Conservation (phyloP, 345 rosid species). For the Hibiscus trionum region DNA sequence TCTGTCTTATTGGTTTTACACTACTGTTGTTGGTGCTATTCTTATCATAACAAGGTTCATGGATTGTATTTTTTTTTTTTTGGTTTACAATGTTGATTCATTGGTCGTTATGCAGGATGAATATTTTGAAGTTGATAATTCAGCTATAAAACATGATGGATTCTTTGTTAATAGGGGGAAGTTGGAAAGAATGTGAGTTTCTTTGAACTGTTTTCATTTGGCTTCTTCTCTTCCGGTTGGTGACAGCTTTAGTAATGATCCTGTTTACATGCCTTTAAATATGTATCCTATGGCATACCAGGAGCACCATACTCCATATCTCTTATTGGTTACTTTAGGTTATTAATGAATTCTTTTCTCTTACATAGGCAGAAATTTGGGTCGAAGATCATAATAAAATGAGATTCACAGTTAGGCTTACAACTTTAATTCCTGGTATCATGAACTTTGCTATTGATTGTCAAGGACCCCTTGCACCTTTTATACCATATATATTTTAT, state of each 20-base stretch:
- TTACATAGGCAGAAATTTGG: neutral
- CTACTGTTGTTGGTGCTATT: neutral
- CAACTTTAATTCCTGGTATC: neutral
- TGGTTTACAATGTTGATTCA: constrained; percentile 3
- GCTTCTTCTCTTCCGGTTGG: neutral
- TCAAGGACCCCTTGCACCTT: neutral
- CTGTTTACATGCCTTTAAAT: neutral
- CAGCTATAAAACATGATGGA: constrained; percentile 81
- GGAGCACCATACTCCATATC: neutral
- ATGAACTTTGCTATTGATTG: neutral
- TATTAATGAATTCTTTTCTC: neutral
- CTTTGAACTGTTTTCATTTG: neutral
- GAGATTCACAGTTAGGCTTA: neutral
- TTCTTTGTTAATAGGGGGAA: constrained; percentile 89
- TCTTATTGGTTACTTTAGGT: neutral
- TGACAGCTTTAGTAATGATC: neutral
- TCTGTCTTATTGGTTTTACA: neutral
- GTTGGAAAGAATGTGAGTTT: constrained; percentile 75
- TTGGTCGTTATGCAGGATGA: constrained; percentile 63
- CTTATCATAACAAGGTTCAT: neutral
- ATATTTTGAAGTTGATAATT: constrained; percentile 92
- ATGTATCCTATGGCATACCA: neutral
- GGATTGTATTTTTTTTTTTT: neutral
- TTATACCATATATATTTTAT: neutral
- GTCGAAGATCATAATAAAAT: neutral